These are phyloP conservation scores for Leccinum obscurum DNA, from an alignment of 768 basidiomycete genomes.

Conservation along the genomic window DNA sequence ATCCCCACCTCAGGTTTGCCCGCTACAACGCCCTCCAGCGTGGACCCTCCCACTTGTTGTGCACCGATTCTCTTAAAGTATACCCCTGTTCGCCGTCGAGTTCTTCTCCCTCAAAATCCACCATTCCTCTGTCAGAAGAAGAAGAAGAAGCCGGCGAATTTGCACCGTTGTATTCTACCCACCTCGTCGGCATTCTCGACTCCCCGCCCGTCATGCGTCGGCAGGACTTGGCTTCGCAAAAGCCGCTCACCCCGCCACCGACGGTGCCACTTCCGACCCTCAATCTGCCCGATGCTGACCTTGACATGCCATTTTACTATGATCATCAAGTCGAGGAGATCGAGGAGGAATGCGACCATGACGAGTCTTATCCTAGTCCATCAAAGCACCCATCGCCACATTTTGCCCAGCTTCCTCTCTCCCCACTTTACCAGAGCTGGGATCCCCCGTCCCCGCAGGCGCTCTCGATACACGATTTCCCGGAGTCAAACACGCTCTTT, in stretches of 20 bases:
- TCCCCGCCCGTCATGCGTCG: conserved; percentile 36
- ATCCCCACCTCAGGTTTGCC: conserved; percentile 16
- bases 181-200: conserved; percentile 35
- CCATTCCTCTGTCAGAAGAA: conserved; percentile 23
- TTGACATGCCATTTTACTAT: conserved; percentile 17
- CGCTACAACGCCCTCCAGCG: conserved; percentile 16
- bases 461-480: conserved; percentile 21
- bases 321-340: conserved; percentile 15
- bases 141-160: conserved; percentile 27
- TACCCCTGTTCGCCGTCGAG: conserved; percentile 32
- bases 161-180: conserved; percentile 24
- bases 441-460: conserved; percentile 14
- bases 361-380: conserved; percentile 19
- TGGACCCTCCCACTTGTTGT: conserved; percentile 15
- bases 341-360: conserved; percentile 21
- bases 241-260: conserved; percentile 44
- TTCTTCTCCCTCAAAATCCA: conserved; percentile 26
- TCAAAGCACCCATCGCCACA: conserved; percentile 19
- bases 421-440: conserved; percentile 40
- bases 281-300: conserved; percentile 38
- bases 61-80: conserved; percentile 20
- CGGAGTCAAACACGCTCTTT: conserved; percentile 21
- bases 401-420: conserved; percentile 24
- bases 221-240: conserved; percentile 29
- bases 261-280: conserved; percentile 40